Percentiles rank a stretch among this genome's conserved stretches.
These are phyloP conservation scores for Potentilla sterilis DNA, from an alignment of 306 rosid species.

Conservation along the genomic window DNA sequence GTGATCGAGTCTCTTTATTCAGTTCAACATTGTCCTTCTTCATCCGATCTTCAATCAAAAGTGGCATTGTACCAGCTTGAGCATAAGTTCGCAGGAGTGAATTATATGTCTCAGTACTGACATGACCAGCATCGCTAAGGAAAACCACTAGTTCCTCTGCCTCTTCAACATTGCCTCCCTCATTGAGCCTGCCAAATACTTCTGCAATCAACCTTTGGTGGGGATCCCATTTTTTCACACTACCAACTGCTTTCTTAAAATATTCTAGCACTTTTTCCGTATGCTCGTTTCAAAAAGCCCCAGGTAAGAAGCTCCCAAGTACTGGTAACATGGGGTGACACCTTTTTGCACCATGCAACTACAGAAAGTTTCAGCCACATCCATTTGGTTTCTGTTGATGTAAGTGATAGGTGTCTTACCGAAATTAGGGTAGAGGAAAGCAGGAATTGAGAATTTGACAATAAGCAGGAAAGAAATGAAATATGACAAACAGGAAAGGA, in stretches of 20 bases:
- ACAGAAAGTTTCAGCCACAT: constrained; percentile 58
- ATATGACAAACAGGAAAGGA: too few species aligned
- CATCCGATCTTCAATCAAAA: constrained; percentile 73
- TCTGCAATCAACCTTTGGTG: constrained; percentile 48
- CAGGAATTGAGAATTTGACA: too few species aligned
- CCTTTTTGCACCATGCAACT: constrained; percentile 49
- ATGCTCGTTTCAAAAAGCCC: constrained; percentile 59
- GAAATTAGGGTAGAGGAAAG: too few species aligned
- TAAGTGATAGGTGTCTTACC: too few species aligned
- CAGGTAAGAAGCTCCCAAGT: constrained; percentile 84
- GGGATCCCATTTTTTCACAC: constrained; percentile 70
- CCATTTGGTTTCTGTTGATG: constrained; percentile 61
- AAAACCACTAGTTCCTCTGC: constrained; percentile 61
- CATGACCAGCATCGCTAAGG: constrained; percentile 60
- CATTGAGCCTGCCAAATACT: constrained; percentile 56
- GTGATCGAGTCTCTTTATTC: constrained; percentile 68
- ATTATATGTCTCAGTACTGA: constrained; percentile 64
- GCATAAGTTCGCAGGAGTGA: constrained; percentile 60
- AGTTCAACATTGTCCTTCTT: constrained; percentile 58
- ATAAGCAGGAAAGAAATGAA: too few species aligned
- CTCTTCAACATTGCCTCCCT: constrained; percentile 56
- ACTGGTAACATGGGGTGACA: constrained; percentile 56
- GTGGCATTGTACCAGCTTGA: constrained; percentile 83
- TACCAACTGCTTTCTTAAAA: constrained; percentile 59
- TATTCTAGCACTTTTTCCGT: constrained; percentile 49